Base-by-base conservation (phyloP, 2,329 filamentous ascomycete species). In the Fusarium pseudocircinatum region DNA sequence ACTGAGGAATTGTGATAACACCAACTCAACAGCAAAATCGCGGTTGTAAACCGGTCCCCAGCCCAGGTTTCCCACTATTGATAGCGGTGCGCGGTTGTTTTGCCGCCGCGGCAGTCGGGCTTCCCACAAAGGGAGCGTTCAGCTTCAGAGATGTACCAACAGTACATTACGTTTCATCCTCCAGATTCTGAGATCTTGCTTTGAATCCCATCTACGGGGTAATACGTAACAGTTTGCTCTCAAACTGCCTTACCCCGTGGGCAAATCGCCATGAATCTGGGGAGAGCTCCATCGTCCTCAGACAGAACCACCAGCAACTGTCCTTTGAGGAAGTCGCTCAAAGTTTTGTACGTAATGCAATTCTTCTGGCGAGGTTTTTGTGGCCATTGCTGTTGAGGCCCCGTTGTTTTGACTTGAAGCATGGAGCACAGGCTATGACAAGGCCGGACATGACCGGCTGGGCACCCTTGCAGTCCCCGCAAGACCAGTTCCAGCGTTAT, bases 161-260 rank as follows among this genome's bases (percentile, higher is more conserved):
- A 46, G 22, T 28, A 28, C 20, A n/a, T 39, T 30, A 32, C 18
- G 56, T 61, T 68, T 64, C 61, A 49, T 67, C 32, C 34, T 66
- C 52, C 39, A 72, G 60, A 47, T 49, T 37, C 36, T 36, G 32
- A 63, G 50, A 71, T 66, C 56, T 66, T 43, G 54, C 67, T 62
- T 64, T 62, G 61, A 73, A 75, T 73, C 52, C 72, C 61, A 58
- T 57, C 57, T 62, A 75, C 50, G 67, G 75, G 73, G 54, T 60
- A 65, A 72, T 77, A 77, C 75, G 75, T 77, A 77, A 77, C 52
- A 76, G 65, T 76, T 76, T 75, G 52, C 64, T 60, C 26, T 63
- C 44, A 67, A 67, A 65, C 46, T 72, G 44, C 54, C 67, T 73
- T 77, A 69, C 75, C 75, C 75, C 75, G 63, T 75, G 75, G 73